Percentiles rank a stretch among this genome's conserved stretches.
phyloP scores from a whole-genome alignment of 352 stramenopile genomes.

The Phytophthora hybrid region DNA sequence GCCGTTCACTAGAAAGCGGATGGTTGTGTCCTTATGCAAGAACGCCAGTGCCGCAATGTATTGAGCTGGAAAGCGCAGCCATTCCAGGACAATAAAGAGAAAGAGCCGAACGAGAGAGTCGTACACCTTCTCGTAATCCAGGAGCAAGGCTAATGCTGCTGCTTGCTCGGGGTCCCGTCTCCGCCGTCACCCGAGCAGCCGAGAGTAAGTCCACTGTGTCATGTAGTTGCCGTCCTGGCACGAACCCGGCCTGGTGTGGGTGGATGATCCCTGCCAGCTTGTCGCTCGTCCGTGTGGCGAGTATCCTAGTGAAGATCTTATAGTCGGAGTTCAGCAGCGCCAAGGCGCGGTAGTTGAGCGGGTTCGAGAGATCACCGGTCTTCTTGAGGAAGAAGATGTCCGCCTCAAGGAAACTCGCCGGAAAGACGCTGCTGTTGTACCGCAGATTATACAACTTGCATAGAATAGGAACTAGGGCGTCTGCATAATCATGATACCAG shows the following conservation, averaged over 20 bases:
- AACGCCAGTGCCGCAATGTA: neutral
- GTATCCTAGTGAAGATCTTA: conserved; percentile 21
- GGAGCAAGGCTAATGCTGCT: neutral
- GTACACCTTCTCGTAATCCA: neutral
- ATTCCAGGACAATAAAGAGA: neutral
- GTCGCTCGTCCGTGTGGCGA: neutral
- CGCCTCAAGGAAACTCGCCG: neutral
- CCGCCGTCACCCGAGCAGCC: neutral
- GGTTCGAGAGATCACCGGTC: neutral
- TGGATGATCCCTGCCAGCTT: neutral
- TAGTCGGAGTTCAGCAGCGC: conserved; percentile 19
- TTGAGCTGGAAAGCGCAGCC: neutral
- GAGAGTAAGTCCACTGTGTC: neutral
- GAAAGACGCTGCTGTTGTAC: neutral
- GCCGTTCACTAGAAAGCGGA: neutral
- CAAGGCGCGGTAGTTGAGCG: conserved; percentile 12
- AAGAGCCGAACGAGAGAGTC: neutral
- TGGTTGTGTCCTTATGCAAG: neutral
- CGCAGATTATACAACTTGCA: neutral
- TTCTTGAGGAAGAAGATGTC: conserved; percentile 19
- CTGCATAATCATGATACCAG: neutral
- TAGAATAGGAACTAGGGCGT: neutral
- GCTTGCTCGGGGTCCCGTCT: neutral
- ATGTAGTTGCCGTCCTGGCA: neutral
- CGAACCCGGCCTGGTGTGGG: conserved; percentile 2